Evolutionary conservation across 208 protist species (phyloP).

Genomic region (Crithidia bombi): DNA sequence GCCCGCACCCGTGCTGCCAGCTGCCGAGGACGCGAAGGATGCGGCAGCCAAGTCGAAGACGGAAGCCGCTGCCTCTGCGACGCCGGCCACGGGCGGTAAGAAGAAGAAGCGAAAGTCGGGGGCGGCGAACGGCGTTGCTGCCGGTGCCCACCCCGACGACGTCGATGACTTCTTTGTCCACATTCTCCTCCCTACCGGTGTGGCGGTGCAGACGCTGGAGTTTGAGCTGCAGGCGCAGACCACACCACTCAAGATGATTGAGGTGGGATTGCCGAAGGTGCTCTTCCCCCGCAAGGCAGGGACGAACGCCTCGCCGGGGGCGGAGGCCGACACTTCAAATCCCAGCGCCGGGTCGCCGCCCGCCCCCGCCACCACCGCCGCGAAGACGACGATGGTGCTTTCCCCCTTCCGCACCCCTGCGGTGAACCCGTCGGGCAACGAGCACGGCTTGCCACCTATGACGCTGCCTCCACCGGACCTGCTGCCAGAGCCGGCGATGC

Average conservation of each 20-base stretch:
- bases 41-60: slow-evolving; percentile 5
- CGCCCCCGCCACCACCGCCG: neutral
- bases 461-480: slow-evolving; percentile 48
- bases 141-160: slow-evolving; percentile 36
- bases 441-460: slow-evolving; percentile 48
- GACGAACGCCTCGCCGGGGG: neutral
- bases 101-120: slow-evolving; percentile 30
- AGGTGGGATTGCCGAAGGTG: slow-evolving; percentile 52
- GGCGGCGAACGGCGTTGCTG: neutral
- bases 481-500: slow-evolving; percentile 12
- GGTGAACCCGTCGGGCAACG: slow-evolving; percentile 28
- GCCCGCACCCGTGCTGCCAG: slow-evolving; percentile 5
- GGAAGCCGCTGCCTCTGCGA: neutral
- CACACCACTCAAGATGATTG: slow-evolving; percentile 55
- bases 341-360: slow-evolving; percentile 9
- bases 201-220: slow-evolving; percentile 45
- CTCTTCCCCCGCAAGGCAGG: slow-evolving; percentile 44
- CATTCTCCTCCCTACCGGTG: slow-evolving; percentile 45
- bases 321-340: slow-evolving; percentile 4
- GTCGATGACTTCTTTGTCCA: slow-evolving; percentile 78
- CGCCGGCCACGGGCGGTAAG: slow-evolving; percentile 28
- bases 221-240: slow-evolving; percentile 57
- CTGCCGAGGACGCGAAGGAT: slow-evolving; percentile 14
- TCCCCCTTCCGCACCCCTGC: slow-evolving; percentile 40
- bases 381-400: slow-evolving; percentile 9